phyloP scores from a whole-genome alignment of 2,329 filamentous ascomycete species.

The Talaromyces rugulosus region DNA sequence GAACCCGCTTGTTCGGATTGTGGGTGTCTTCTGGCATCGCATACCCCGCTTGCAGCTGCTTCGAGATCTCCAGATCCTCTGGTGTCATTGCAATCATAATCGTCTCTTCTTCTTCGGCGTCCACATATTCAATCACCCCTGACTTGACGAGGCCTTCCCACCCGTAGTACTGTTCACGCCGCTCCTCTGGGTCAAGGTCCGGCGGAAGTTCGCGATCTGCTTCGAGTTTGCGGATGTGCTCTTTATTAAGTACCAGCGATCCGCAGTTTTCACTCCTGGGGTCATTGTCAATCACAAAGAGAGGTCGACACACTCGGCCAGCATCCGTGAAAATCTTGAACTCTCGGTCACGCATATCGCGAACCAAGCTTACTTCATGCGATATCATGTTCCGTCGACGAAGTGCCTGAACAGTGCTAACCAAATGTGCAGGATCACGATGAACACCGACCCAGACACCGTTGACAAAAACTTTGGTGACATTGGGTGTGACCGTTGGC shows the following conservation, averaged over 20 bases:
- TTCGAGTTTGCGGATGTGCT: constrained; percentile 74
- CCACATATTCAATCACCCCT: constrained; percentile 91
- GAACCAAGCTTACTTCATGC: constrained; percentile 88
- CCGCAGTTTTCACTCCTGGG: constrained; percentile 69
- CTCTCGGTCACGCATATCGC: constrained; percentile 93
- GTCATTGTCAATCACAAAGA: constrained; percentile 91
- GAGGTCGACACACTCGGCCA: constrained; percentile 85
- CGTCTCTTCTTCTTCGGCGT: constrained; percentile 97
- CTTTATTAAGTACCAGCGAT: constrained; percentile 75
- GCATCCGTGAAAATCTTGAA: constrained; percentile 99
- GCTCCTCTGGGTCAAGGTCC: constrained; percentile 57
- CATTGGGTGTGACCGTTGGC: constrained; percentile 76
- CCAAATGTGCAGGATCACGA: constrained; percentile 79
- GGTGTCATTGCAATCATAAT: constrained; percentile 99
- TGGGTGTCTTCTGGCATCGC: constrained; percentile 55
- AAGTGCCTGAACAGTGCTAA: constrained; percentile 71
- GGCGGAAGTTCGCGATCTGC: constrained; percentile 64
- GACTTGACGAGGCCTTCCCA: constrained; percentile 82
- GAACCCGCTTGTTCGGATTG: constrained; percentile 80
- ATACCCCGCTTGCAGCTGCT: constrained; percentile 64
- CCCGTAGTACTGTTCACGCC: constrained; percentile 63
- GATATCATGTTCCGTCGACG: constrained; percentile 79
- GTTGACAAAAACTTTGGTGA: constrained; percentile 97
- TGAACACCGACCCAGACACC: constrained; percentile 98
- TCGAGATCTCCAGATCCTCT: constrained; percentile 80